Evolutionary conservation across 2,329 filamentous ascomycete species (phyloP), one percentile per base, ranked within the genome.

Genomic region (Epichloe sylvatica): DNA sequence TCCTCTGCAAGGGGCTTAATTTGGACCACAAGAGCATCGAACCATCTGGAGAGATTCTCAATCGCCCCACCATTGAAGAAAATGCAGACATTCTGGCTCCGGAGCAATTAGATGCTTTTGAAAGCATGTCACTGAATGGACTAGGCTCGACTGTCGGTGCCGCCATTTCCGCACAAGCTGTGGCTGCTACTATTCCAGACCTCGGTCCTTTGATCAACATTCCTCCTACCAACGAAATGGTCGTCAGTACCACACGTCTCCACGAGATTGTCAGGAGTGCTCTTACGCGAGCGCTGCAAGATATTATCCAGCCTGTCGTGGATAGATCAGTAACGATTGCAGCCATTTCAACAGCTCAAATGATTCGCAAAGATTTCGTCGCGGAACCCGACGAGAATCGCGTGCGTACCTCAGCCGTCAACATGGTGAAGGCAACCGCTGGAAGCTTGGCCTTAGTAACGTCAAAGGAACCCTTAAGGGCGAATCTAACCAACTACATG

Each of bases 291-390:
- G 91, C 94, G 34, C 83, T 98, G 40, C 84, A 88, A 52, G 94
- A 98, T 61, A 98, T 98, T 50, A 97, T 98, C 53, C 88, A 91
- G 48, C 94, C 92, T 23, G 92, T 98, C 1, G 94, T 98, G 13
- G 94, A 98, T 64, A 80, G 92, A 49, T 98, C 92, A 2, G 91
- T 98, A 38, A 97, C 94, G 0, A 98, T 98, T 63, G 92, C 92
- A 43, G 91, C 91, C 1, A 97, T 98, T 52, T 94, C 91, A 3
- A 96, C 94, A 0, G 85, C 89, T 53, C 89, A 97, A 65, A 86
- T 98, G 68, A 86, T 98, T 40, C 83, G 86, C 58, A 98, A 98
- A 64, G 92, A 98, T 64, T 98, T 97, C 62, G 85, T 87, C 0
- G 94, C 90, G 49, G 94, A 98, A 61, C 80, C 84, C 3, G 89